A percentile compares a stretch with the other conserved stretches of the same genome.
These are phyloP conservation scores for Phytopythium montanum DNA, from an alignment of 352 stramenopile species.

Conservation along the genomic window DNA sequence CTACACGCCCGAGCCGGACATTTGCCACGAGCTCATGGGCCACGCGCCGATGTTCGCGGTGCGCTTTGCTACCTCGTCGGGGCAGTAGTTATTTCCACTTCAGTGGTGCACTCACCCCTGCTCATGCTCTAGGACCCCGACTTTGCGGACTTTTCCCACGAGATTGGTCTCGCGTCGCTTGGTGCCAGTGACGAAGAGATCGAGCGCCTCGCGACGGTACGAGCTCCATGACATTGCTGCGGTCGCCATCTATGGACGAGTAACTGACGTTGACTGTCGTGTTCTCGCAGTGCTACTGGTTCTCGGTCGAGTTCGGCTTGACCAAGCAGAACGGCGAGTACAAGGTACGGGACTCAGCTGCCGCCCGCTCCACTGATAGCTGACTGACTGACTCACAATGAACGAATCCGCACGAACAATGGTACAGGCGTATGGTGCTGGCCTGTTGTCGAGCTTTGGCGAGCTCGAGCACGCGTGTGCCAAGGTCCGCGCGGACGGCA, in stretches of 20 bases:
- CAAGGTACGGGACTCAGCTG: constrained; percentile 74
- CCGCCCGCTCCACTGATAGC: neutral
- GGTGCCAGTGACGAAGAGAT: constrained; percentile 96
- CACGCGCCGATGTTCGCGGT: constrained; percentile 97
- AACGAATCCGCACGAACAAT: neutral
- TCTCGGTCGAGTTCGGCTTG: constrained; percentile 97
- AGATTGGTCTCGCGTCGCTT: constrained; percentile 96
- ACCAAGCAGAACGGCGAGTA: constrained; percentile 91
- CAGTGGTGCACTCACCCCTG: neutral
- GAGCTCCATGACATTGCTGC: neutral
- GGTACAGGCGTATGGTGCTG: constrained; percentile 92
- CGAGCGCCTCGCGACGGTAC: constrained; percentile 85
- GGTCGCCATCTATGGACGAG: neutral
- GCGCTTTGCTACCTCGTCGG: constrained; percentile 8
- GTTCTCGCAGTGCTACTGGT: constrained; percentile 93
- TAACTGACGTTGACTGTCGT: neutral
- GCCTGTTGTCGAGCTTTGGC: constrained; percentile 95
- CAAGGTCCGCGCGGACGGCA: constrained; percentile 49
- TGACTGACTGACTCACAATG: neutral
- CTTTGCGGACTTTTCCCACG: constrained; percentile 97
- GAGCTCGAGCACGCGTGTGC: constrained; percentile 96
- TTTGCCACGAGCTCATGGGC: constrained; percentile 96
- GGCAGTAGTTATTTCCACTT: neutral
- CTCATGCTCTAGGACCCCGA: constrained; percentile 78
- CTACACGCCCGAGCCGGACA: constrained; percentile 98